Evolutionary conservation across 129 eudicot genomes (phyloP).

Genomic region (Smallanthus sonchifolius): DNA sequence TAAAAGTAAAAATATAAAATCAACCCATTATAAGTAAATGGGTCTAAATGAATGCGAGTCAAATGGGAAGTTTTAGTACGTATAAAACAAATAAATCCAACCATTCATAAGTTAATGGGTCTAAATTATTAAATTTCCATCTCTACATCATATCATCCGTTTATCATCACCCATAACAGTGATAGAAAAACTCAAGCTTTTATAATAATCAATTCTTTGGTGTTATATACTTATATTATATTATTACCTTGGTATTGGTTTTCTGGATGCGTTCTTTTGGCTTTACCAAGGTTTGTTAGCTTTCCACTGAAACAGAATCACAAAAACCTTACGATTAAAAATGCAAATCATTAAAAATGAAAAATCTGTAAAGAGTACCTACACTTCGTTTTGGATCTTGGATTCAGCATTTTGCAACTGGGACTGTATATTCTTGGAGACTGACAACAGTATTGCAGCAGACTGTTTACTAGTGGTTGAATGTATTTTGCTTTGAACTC

Average conservation of each 20-base stretch:
- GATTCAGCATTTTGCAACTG: slow-evolving; percentile 72
- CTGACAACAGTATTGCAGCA: slow-evolving; percentile 67
- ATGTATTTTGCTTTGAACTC: slow-evolving; percentile 67
- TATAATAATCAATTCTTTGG: not conserved
- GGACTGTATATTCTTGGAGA: slow-evolving; percentile 50
- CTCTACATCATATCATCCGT: slow-evolving; percentile 4
- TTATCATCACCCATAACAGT: slow-evolving; percentile 3
- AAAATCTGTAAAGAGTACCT: slow-evolving; percentile 27
- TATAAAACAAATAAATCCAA: not conserved
- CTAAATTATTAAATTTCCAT: not conserved
- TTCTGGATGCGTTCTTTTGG: slow-evolving; percentile 65
- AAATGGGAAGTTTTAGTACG: not conserved
- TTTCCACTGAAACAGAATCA: slow-evolving; percentile 71
- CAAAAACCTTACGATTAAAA: slow-evolving; percentile 22
- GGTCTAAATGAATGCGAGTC: not conserved
- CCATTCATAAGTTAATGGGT: not conserved
- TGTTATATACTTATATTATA: not conserved
- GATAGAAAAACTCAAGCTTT: slow-evolving; percentile 6
- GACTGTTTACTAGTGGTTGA: slow-evolving; percentile 53
- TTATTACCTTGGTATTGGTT: slow-evolving; percentile 62
- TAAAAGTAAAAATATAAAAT: not conserved
- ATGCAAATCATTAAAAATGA: not conserved
- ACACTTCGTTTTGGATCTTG: slow-evolving; percentile 78
- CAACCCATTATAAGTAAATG: not conserved
- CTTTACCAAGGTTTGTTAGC: slow-evolving; percentile 49